Evolutionary conservation across 164 flowering plant genomes (phyloP).

Genomic region (Umbilicus rupestris): DNA sequence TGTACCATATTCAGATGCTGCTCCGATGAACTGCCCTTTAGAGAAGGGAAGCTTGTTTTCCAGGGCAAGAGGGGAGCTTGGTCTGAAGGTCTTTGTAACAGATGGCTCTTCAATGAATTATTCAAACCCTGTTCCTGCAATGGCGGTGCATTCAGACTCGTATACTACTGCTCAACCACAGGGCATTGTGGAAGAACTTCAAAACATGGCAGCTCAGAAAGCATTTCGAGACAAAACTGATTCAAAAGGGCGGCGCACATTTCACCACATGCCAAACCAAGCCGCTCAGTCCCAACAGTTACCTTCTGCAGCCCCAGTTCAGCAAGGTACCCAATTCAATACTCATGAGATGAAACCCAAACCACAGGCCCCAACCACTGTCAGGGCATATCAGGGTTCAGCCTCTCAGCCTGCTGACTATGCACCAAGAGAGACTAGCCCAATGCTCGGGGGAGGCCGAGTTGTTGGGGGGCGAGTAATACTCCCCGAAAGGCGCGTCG

Average conservation of each 20-base stretch:
- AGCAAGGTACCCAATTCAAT: constrained; percentile 18
- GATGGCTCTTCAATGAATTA: constrained; percentile 34
- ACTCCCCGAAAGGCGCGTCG: constrained; percentile 21
- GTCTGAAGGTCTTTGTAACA: constrained; percentile 48
- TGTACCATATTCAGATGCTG: constrained; percentile 53
- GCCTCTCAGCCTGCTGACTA: constrained; percentile 39
- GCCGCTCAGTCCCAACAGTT: constrained; percentile 15
- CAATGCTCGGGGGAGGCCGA: constrained; percentile 61
- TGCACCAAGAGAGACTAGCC: constrained; percentile 68
- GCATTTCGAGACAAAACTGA: constrained; percentile 15
- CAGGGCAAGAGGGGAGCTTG: constrained; percentile 63
- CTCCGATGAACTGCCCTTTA: constrained; percentile 51
- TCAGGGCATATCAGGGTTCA: constrained; percentile 19
- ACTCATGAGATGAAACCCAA: constrained; percentile 23
- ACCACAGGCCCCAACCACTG: constrained; percentile 18
- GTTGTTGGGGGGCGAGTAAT: constrained; percentile 47
- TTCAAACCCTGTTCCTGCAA: constrained; percentile 31
- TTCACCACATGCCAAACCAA: constrained; percentile 30
- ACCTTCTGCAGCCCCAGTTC: constrained; percentile 8
- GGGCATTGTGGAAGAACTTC: background rate
- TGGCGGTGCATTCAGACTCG: constrained; percentile 12
- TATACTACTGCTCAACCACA: background rate
- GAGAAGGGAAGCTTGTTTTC: constrained; percentile 56
- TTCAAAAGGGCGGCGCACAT: constrained; percentile 22
- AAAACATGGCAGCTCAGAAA: constrained; percentile 8